These are phyloP conservation scores for Pichia sporocuriosa DNA, from an alignment of 805 yeast species.

Conservation along the genomic window DNA sequence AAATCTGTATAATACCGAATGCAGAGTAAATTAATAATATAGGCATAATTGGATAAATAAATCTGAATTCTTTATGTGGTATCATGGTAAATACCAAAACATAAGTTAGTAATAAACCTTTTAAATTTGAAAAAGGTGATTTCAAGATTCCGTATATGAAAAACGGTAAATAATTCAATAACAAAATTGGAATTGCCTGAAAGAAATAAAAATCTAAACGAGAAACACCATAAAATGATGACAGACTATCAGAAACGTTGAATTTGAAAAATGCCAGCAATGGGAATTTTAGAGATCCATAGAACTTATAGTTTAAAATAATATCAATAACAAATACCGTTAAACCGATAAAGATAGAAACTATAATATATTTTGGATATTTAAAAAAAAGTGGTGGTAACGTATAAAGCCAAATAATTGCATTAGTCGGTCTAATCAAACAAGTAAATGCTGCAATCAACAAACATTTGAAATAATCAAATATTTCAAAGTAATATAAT, in stretches of 20 bases:
- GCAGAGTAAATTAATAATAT: conserved; percentile 50
- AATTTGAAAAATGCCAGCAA: conserved; percentile 64
- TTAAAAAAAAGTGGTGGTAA: conserved; percentile 36
- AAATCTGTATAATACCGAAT: conserved; percentile 25
- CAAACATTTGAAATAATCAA: conserved; percentile 21
- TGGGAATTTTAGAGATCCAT: conserved; percentile 53
- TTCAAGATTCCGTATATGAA: conserved; percentile 37
- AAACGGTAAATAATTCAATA: conserved; percentile 62
- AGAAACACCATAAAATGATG: conserved; percentile 78
- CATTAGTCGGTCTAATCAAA: conserved; percentile 80
- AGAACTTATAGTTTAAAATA: conserved; percentile 53
- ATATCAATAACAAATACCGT: conserved; percentile 33
- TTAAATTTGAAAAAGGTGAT: conserved; percentile 19
- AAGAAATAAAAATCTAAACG: conserved; percentile 78
- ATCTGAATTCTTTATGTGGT: conserved; percentile 86
- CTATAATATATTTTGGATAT: conserved; percentile 2
- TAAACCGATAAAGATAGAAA: conserved; percentile 8
- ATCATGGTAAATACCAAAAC: conserved; percentile 54
- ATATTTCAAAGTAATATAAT: conserved; percentile 53
- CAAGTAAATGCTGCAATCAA: conserved; percentile 54
- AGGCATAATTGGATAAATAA: conserved; percentile 82
- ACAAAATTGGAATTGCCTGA: conserved; percentile 76
- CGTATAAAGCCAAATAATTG: conserved; percentile 62
- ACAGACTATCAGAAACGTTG: conserved; percentile 65
- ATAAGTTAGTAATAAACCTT: conserved; percentile 32